Percentiles rank a stretch among this genome's conserved stretches.
Conservation (phyloP, 1,284 basidiomycete species). For the Bjerkandera adusta region DNA sequence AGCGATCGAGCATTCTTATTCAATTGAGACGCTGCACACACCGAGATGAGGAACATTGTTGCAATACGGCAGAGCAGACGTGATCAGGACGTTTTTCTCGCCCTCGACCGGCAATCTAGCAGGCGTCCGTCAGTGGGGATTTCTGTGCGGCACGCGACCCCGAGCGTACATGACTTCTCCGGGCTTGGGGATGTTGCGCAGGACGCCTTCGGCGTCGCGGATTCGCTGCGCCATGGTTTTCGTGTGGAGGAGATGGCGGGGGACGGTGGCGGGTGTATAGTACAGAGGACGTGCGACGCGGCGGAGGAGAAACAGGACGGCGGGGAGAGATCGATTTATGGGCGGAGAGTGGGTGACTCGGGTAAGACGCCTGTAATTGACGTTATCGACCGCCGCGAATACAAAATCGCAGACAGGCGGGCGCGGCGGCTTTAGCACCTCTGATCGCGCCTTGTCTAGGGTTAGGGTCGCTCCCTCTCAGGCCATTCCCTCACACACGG, state of each 20-base stretch:
- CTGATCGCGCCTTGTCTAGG: background rate
- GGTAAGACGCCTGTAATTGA: too few species aligned
- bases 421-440: background rate
- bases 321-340: background rate
- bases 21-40: constrained; percentile 31
- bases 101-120: constrained; percentile 81
- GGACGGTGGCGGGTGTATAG: background rate
- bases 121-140: background rate
- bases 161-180: constrained; percentile 33
- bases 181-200: constrained; percentile 44
- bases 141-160: background rate
- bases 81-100: constrained; percentile 87
- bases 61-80: constrained; percentile 96
- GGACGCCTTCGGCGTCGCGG: constrained; percentile 56
- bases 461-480: background rate
- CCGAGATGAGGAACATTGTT: constrained; percentile 99
- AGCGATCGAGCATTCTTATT: background rate
- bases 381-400: too few species aligned
- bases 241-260: background rate
- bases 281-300: constrained; percentile 1
- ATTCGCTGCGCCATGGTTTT: constrained; percentile 63
- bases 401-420: too few species aligned
- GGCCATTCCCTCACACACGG: background rate
- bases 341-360: background rate
- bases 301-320: background rate